Conservation (phyloP, 164 flowering plant genomes). For the Kalanchoe fedtschenkoi region DNA sequence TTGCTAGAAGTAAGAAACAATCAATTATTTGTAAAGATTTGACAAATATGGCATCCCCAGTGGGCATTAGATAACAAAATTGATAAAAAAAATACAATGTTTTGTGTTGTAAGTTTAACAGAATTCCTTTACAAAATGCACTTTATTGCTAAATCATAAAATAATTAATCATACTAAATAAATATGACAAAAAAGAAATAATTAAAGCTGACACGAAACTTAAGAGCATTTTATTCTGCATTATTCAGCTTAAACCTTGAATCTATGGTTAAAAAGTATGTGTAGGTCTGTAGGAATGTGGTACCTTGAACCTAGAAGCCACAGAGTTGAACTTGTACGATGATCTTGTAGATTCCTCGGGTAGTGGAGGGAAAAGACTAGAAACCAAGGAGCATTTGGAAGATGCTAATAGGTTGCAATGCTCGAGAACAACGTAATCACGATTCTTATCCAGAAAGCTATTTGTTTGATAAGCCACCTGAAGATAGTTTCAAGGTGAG, state of each 20-base stretch:
- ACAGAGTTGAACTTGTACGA: slow-evolving; percentile 97
- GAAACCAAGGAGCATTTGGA: slow-evolving; percentile 76
- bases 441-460: slow-evolving; percentile 88
- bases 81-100: neutral
- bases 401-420: slow-evolving; percentile 75
- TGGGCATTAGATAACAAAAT: neutral
- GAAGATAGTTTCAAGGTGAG: slow-evolving; percentile 10
- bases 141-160: neutral
- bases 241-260: neutral
- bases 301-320: slow-evolving; percentile 87
- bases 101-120: neutral
- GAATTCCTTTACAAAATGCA: neutral
- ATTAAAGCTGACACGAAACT: neutral
- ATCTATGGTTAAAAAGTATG: neutral
- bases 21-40: neutral
- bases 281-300: neutral
- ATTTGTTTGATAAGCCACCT: slow-evolving; percentile 92
- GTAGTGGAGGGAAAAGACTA: slow-evolving; percentile 63
- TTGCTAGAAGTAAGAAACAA: slow-evolving; percentile 44
- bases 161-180: neutral
- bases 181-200: neutral
- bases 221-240: neutral
- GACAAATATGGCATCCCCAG: neutral
- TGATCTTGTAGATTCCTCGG: slow-evolving; percentile 83
- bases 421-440: slow-evolving; percentile 89